Base-by-base conservation (phyloP, 2,329 filamentous ascomycete genomes). In the Arachnomyces sp. region DNA sequence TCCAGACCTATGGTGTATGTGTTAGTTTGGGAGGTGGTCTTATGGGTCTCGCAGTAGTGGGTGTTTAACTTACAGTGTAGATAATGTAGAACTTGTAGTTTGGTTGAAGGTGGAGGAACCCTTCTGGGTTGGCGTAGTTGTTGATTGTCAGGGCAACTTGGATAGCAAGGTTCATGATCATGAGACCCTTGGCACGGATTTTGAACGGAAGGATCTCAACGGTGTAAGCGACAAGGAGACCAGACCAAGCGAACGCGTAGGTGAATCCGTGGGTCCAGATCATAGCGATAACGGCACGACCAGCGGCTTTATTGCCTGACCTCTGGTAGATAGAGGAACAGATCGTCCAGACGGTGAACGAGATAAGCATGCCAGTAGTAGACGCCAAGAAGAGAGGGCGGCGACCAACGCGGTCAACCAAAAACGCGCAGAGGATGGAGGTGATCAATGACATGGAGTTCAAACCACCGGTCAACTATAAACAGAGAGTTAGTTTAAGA, bases 401-500 rank as follows among this genome's bases (percentile, higher is more conserved):
- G 36, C 76, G 69, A 43, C 74, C 75, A 45, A 76, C 59, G 38
- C 62, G 63, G 57, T 79, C 74, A 46, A 76, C 67, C 3, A 76
- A 62, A 50, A 75, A 59, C 32, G 74, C 76, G 16, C 72, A 75
- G 7, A 61, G 58, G 28, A 81, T 66, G 33, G 76, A 76, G 32
- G 80, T 67, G 39, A 74, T 64, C 9, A 83, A 61, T 52, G 77
- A 64, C 65, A 81, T 68, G 29, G 78, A 72, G 7, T 71, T 79
- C 56, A 77, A 74, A 48, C 78, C 73, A 44, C 68, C 65, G 42
- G 73, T 75, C 40, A 72, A 54, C 50, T 66, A 55, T 29, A 55
- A 50, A 46, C n/a, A 57, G 48, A 38, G 50, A 49, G 20, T 56
- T 54, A 12, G 36, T 29, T 25, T 13, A 25, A 34, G 18, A 20